Conservation (phyloP, 192 early-diverging fungal species). For the Jimgerdemannia lactiflua region DNA sequence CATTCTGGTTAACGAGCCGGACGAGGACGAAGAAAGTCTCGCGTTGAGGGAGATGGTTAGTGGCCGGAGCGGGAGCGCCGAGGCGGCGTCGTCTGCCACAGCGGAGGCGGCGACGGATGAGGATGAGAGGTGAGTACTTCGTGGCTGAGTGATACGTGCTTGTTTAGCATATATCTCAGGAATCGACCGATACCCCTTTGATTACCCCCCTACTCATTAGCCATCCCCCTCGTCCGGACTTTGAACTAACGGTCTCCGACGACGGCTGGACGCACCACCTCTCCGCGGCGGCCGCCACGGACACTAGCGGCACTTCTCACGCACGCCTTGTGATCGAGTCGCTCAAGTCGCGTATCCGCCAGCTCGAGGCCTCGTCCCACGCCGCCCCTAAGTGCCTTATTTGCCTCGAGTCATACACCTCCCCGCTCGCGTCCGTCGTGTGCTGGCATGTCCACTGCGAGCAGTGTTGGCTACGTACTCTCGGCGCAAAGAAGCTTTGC, state of each 20-base stretch:
- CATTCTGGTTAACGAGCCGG: constrained; percentile 43
- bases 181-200: not conserved
- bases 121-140: constrained; percentile 5
- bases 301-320: constrained; percentile 22
- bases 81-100: no score
- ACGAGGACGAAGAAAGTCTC: constrained; percentile 32
- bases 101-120: constrained; percentile 13
- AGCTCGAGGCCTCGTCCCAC: constrained; percentile 50
- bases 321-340: constrained; percentile 77
- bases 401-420: constrained; percentile 70
- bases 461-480: constrained; percentile 80
- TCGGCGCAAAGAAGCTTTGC: constrained; percentile 86
- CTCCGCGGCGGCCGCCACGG: not conserved
- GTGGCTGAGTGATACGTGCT: no score
- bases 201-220: not conserved
- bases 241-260: constrained; percentile 25
- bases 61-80: constrained; percentile 25
- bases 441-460: constrained; percentile 96
- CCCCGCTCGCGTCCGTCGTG: constrained; percentile 71
- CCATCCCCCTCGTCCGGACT: not conserved
- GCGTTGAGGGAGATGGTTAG: constrained; percentile 37
- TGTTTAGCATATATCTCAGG: no score
- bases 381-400: constrained; percentile 68
- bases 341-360: constrained; percentile 65
- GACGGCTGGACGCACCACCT: constrained; percentile 18